Conservation (phyloP, 1,139 yeast genomes). For the Geotrichum klebahnii region DNA sequence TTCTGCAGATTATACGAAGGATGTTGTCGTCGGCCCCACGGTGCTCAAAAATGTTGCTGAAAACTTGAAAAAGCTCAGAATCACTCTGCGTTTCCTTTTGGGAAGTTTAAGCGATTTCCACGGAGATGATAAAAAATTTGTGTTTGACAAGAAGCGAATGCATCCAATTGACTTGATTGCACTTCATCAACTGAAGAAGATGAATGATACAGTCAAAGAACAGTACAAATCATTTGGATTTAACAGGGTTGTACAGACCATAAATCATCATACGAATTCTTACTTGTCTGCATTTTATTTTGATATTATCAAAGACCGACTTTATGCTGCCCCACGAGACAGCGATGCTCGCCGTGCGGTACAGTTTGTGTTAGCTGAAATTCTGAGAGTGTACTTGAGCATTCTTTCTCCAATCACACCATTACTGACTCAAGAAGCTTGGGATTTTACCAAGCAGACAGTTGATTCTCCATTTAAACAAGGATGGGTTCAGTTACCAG, state of each 20-base stretch:
- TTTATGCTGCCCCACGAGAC: conserved; percentile 51
- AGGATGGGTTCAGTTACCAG: conserved; percentile 44
- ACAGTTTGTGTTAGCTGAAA: conserved; percentile 64
- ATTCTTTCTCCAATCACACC: conserved; percentile 81
- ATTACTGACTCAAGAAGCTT: conserved; percentile 77
- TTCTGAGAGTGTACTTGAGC: conserved; percentile 59
- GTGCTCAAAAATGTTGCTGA: conserved; percentile 74
- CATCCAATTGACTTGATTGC: conserved; percentile 59
- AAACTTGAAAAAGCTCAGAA: conserved; percentile 71
- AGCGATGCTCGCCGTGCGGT: conserved; percentile 58
- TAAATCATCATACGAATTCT: conserved; percentile 70
- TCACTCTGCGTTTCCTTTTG: conserved; percentile 72
- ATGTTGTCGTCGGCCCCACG: conserved; percentile 69
- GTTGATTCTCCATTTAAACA: conserved; percentile 54
- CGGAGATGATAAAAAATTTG: conserved; percentile 12
- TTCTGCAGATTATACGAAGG: conserved; percentile 78
- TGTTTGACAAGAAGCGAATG: conserved; percentile 4
- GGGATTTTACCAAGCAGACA: conserved; percentile 53
- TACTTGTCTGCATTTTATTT: conserved; percentile 80
- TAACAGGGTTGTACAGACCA: conserved; percentile 56
- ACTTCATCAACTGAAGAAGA: conserved; percentile 50
- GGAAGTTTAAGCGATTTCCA: conserved; percentile 46
- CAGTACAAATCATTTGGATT: conserved; percentile 60
- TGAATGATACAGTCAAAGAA: conserved; percentile 45
- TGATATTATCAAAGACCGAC: conserved; percentile 77